Conservation (phyloP, 2,329 filamentous ascomycete species). For the Sporothrix euskadiensis region DNA sequence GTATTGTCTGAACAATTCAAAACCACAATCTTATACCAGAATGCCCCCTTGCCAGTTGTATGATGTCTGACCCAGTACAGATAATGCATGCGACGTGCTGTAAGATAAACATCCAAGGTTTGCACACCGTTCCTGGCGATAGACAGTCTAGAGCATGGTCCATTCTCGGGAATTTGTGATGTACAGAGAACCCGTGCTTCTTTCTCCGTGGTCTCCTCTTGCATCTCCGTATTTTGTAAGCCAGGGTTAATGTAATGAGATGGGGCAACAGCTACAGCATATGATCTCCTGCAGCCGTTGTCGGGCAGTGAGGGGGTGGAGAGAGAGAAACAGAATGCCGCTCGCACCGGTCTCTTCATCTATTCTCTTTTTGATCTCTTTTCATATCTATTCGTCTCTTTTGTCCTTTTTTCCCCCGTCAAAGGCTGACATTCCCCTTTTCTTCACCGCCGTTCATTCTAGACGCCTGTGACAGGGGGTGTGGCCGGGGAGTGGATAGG, state of each 20-base stretch:
- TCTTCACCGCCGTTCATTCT: slow-evolving; percentile 3
- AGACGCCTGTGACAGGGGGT: slow-evolving; percentile 2
- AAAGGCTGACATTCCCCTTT: background rate
- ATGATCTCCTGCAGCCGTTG: slow-evolving; percentile 5
- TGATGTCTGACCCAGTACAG: no score
- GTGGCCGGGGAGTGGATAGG: background rate
- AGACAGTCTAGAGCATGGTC: slow-evolving; percentile 4
- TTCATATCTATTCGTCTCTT: background rate
- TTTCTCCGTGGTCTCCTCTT: background rate
- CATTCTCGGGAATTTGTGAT: background rate
- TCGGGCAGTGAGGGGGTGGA: background rate
- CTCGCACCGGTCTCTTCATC: background rate
- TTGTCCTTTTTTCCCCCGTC: background rate
- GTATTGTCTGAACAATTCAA: background rate
- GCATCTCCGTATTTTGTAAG: background rate
- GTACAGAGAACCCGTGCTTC: background rate
- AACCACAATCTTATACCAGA: background rate
- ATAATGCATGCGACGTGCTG: background rate
- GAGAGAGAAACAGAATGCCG: background rate
- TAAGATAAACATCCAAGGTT: background rate
- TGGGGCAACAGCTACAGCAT: background rate
- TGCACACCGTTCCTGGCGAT: background rate
- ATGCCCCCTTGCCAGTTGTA: background rate
- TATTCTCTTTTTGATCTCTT: background rate
- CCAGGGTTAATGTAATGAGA: background rate